Base-by-base conservation (phyloP, 768 basidiomycete species). In the Termitomyces sp. region DNA sequence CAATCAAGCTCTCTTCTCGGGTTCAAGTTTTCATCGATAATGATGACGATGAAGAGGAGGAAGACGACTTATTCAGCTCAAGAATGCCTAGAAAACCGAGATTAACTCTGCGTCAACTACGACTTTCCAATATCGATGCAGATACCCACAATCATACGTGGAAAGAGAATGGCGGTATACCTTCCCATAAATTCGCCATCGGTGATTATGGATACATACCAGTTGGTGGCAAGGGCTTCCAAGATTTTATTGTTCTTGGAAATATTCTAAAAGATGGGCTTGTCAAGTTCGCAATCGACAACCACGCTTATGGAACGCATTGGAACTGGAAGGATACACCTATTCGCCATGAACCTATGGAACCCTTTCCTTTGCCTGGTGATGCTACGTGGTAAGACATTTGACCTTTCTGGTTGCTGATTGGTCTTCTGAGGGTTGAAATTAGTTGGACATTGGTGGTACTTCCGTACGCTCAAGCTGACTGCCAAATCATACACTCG, bases 141-240 rank as follows among this genome's bases (percentile, higher is more conserved):
- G 62, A 64, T 29, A 43, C 59, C 9, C 76, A 75, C 44, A 66
- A 72, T n/a, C 71, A 76, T 50, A 64, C 66, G 9, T 79, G 78
- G 77, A 64, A 67, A 7, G 68, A 74, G 56, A 70, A 65, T 25
- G 66, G 68, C 13, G 56, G 61, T 10, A 74, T 79, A 27, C 72
- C 74, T 2, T 63, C 74, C 2, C 66, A 71, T 56, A 72, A 72
- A 49, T 78, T 75, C 53, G 40, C 59, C 5, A 70, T 76, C 20
- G 79, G 79, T 7, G 78, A 81, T 54, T 57, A 77, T 23, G 78
- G 78, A 15, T 80, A 78, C 52, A 61, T 79, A 32, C 73, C 73
- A 0, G 44, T 53, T 0, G 41, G 50, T 0, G 70, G 68, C 6
- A 62, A 63, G 41, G 68, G 67, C 25, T 77, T 78, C 63, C 50